Evolutionary conservation across 768 basidiomycete genomes (phyloP), one percentile per base, ranked within the genome.

Genomic region (Ephemerocybe angulata): DNA sequence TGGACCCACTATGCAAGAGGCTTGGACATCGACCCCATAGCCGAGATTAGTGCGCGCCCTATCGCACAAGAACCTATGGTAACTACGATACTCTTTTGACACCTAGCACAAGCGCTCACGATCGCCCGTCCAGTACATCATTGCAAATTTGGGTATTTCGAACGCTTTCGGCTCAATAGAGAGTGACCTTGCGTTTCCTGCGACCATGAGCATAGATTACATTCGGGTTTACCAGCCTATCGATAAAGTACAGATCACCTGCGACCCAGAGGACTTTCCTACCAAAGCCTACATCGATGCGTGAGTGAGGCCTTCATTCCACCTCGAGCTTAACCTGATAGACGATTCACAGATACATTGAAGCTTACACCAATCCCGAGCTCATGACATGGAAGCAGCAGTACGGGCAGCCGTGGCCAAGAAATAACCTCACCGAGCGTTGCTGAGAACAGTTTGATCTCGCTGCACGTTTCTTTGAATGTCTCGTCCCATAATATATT

Each of bases 151-250:
- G 62, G 92, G 89, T 52, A 82, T 93, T 68, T 90, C 88, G 3
- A 70, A 72, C 50, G 87, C 86, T 67, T 94, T 95, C 33, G 71
- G 71, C 2, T 49, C 70, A 2, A 80, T 91, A 49, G 84, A 93
- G 68, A 65, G 78, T 21, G 66, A 82, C 42, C 69, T 93, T 21
- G 70, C 69, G 13, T 90, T 88, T 71, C 90, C 91, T 3, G 68
- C 82, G 1, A 70, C 64, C 7, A 84, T 93, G 87, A 76, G 72
- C 52, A 75, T 93, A 50, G 90, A 94, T 65, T 94, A 87, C 69
- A 82, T 95, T 50, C 82, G 93, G 28, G 87, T 96, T 13, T 96
- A 94, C 67, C 93, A 94, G 65, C 83, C 82, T 8, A 74, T 78
- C 62, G 67, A 81, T 57, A 66, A 76, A 35, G 72, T 80, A 51